phyloP scores from a whole-genome alignment of 441 rosid species.

The Mallotus repandus region DNA sequence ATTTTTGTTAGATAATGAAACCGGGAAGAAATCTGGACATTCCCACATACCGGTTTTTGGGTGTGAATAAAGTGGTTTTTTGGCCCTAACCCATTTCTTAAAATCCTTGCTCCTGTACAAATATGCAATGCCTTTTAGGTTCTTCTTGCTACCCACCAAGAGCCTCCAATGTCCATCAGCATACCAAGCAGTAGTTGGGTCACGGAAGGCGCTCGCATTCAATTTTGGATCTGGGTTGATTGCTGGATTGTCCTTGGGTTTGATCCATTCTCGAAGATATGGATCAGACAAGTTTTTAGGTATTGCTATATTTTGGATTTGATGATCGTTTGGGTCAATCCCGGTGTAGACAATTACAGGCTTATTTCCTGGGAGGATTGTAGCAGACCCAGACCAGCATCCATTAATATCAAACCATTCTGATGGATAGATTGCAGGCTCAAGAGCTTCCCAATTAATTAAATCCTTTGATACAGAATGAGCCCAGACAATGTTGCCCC shows the following conservation, averaged over 20 bases:
- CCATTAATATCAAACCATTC: slow-evolving; percentile 71
- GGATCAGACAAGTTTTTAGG: slow-evolving; percentile 72
- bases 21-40: slow-evolving; percentile 84
- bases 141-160: slow-evolving; percentile 52
- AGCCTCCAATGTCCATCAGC: slow-evolving; percentile 58
- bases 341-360: slow-evolving; percentile 81
- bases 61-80: slow-evolving; percentile 59
- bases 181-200: slow-evolving; percentile 89
- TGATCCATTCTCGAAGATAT: slow-evolving; percentile 71
- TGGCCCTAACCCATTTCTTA: slow-evolving; percentile 56
- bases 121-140: slow-evolving; percentile 54
- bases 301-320: slow-evolving; percentile 67
- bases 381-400: slow-evolving; percentile 90
- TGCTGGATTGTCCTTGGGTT: slow-evolving; percentile 73
- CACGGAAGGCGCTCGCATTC: slow-evolving; percentile 77
- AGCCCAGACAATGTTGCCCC: slow-evolving; percentile 97
- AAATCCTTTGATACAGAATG: slow-evolving; percentile 84
- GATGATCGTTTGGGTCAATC: slow-evolving; percentile 38
- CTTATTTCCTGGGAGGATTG: slow-evolving; percentile 50
- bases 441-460: slow-evolving; percentile 69
- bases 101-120: slow-evolving; percentile 69
- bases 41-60: slow-evolving; percentile 71
- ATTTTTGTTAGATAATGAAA: slow-evolving; percentile 27
- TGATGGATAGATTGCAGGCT: slow-evolving; percentile 64
- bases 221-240: slow-evolving; percentile 38